Evolutionary conservation across 768 basidiomycete genomes (phyloP), one percentile per base, ranked within the genome.

Genomic region (Panaeolus papilionaceus): DNA sequence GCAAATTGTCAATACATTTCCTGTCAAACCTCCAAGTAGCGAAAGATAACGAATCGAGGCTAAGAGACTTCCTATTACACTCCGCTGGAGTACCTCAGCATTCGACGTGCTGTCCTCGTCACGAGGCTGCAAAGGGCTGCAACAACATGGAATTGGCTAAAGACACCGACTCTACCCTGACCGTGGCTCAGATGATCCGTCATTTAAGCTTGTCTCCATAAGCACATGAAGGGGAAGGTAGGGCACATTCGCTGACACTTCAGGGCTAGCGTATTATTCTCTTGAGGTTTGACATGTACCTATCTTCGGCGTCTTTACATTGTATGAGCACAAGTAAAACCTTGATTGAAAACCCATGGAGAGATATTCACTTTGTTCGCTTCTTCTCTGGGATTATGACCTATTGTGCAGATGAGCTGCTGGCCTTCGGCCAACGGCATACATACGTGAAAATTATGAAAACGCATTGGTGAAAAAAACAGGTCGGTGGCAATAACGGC

Each of bases 181-280:
- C 12, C 33, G 54, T 58, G 54, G 54, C 28, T 58, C 28, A 58
- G 54, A 58, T 58, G 54, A 58, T 58, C 54, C 54, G 54, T 58
- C 54, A 58, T 58, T 58, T 58, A 58, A 37, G 54, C 54, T 58
- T 58, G 54, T 58, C 47, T 51, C 47, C 47, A 51, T 51, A 23
- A 51, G 47, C 47, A 33, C 54, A 58, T 58, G 54, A 58, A 37
- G 54, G 54, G 33, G 54, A 58, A 51, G 8, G 54, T 23, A 16
- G 54, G 54, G 54, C 54, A 28, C 54, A 58, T 58, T 10, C 33
- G 5, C 33, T 33, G 33, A 33, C 33, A 33, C 6, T 26, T 7
- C 47, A 51, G 47, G 47, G 47, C 26, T 51, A 26, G 47, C 47
- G n/a, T 6, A 51, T 20, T 23, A 51, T 18, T 20, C 23, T 12